Evolutionary conservation across 805 yeast species (phyloP).

Genomic region (Kazachstania psychrophila): DNA sequence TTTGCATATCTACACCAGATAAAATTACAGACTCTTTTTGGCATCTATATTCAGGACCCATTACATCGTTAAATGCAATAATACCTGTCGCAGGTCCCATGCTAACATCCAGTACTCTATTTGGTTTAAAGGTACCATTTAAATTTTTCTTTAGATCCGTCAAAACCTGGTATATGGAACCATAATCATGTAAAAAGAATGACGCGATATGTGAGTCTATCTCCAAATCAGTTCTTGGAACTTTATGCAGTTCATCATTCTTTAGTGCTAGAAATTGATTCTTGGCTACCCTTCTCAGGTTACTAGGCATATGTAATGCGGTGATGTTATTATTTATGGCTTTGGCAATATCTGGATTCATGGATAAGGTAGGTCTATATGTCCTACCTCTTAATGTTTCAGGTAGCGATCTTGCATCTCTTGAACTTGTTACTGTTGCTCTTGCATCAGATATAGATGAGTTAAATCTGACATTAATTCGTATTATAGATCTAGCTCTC

Average conservation of each 20-base stretch:
- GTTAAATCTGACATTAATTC: not conserved
- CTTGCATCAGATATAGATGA: not conserved
- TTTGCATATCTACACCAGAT: constrained; percentile 66
- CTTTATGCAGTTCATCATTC: constrained; percentile 45
- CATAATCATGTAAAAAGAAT: constrained; percentile 72
- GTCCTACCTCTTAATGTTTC: constrained; percentile 50
- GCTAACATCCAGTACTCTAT: constrained; percentile 66
- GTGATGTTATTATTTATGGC: constrained; percentile 58
- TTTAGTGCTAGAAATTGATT: constrained; percentile 42
- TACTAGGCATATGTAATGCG: constrained; percentile 50
- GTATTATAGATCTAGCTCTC: not conserved
- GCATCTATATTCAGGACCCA: constrained; percentile 59
- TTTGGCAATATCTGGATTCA: constrained; percentile 50
- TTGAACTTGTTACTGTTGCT: not conserved
- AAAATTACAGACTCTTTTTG: constrained; percentile 63
- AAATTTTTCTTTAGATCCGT: constrained; percentile 52
- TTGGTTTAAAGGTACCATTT: constrained; percentile 45
- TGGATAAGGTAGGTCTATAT: constrained; percentile 37
- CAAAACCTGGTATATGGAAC: constrained; percentile 55
- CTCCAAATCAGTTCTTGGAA: constrained; percentile 38
- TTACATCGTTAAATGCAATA: constrained; percentile 68
- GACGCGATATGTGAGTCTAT: constrained; percentile 78
- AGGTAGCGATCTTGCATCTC: constrained; percentile 40
- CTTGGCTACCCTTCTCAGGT: constrained; percentile 54
- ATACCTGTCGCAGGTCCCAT: constrained; percentile 91